phyloP scores from a whole-genome alignment of 441 rosid species.

The Brassica balearica region DNA sequence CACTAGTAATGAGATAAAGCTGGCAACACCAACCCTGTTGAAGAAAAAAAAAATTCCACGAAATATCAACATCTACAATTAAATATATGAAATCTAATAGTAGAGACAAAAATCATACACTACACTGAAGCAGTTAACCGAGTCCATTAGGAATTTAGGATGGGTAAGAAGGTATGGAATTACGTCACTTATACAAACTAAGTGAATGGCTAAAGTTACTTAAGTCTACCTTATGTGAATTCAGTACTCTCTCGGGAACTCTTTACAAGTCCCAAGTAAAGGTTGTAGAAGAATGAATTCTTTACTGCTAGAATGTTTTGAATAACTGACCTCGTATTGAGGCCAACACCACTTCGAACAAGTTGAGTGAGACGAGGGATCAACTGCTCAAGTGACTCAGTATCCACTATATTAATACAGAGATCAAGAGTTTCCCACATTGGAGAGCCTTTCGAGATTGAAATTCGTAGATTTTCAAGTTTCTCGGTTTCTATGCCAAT shows the following conservation, averaged over 20 bases:
- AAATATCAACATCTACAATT: constrained; percentile 21
- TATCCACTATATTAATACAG: constrained; percentile 84
- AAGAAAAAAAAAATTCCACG: constrained; percentile 21
- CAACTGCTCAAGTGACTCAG: constrained; percentile 75
- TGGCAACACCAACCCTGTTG: constrained; percentile 96
- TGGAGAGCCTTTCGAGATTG: constrained; percentile 96
- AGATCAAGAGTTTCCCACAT: constrained; percentile 99
- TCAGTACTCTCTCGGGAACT: constrained; percentile 7
- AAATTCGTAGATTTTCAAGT: constrained; percentile 92
- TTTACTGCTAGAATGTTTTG: constrained; percentile 15
- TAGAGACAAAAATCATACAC: not conserved
- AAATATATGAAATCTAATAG: not conserved
- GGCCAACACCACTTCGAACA: constrained; percentile 96
- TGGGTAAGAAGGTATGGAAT: constrained; percentile 13
- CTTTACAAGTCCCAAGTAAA: constrained; percentile 20
- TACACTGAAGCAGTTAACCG: constrained; percentile 7
- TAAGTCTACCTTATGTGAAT: constrained; percentile 25
- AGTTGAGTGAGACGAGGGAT: constrained; percentile 89
- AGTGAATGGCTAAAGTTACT: constrained; percentile 1
- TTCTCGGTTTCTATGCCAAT: constrained; percentile 94
- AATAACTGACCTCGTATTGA: constrained; percentile 86
- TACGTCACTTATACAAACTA: not conserved
- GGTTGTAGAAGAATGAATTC: not conserved
- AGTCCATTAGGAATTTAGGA: not conserved
- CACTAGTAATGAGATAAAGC: constrained; percentile 81